Evolutionary conservation across 2,329 filamentous ascomycete genomes (phyloP).

Genomic region (Clathrospora elynae): DNA sequence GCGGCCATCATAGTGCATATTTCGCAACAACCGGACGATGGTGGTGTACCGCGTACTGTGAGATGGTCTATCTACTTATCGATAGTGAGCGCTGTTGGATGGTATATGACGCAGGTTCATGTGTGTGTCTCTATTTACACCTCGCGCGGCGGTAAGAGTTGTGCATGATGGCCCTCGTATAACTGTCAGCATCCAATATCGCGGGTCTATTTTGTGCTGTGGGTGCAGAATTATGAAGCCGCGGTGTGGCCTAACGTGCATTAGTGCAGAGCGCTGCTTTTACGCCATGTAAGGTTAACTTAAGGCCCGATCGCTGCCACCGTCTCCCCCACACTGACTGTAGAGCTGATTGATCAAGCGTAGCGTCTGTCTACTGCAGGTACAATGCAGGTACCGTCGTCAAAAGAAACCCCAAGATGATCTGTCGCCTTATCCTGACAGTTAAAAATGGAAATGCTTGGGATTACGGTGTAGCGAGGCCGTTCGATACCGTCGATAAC

Average conservation of each 20-base stretch:
- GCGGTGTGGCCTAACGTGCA: constrained; percentile 26
- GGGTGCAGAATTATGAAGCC: constrained; percentile 29
- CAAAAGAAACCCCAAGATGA: constrained; percentile 20
- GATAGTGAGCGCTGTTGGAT: constrained; percentile 17
- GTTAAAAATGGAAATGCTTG: constrained; percentile 22
- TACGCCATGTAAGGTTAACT: too few relatives aligned
- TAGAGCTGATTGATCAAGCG: constrained; percentile 28
- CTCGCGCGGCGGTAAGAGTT: constrained; percentile 27
- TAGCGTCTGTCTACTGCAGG: constrained; percentile 50
- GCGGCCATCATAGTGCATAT: constrained; percentile 2
- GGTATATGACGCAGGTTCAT: constrained; percentile 9
- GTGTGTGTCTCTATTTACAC: constrained; percentile 15
- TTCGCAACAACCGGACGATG: background rate
- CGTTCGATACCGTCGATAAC: constrained; percentile 10
- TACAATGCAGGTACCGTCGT: constrained; percentile 38
- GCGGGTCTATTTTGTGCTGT: constrained; percentile 42
- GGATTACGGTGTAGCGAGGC: constrained; percentile 3
- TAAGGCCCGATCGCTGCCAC: constrained; percentile 34
- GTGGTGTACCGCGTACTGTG: constrained; percentile 11
- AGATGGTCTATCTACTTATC: constrained; percentile 22
- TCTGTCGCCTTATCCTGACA: constrained; percentile 24
- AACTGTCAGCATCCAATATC: constrained; percentile 44
- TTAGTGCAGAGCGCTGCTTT: constrained; percentile 41
- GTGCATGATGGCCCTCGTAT: constrained; percentile 39
- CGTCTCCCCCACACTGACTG: constrained; percentile 40